Base-by-base conservation (phyloP, 2,329 filamentous ascomycete genomes). In the Curvularia verruculosa region DNA sequence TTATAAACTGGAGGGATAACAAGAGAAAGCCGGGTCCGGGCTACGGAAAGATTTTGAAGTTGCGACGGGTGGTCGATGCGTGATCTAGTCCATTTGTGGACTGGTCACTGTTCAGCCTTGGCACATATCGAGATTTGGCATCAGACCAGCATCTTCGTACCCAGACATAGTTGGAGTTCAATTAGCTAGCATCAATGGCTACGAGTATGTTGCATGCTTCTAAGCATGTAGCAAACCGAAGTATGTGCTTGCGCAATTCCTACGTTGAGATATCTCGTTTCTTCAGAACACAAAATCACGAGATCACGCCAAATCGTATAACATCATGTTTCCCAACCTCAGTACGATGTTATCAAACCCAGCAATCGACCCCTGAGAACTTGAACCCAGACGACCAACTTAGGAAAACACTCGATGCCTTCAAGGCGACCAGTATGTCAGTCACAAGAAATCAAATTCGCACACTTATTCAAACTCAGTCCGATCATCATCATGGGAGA, bases 1-100 rank as follows among this genome's bases (percentile, higher is more conserved):
- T 89, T 88, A 89, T 96, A 96, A 96, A 97, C 93, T 92, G 92
- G 93, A 97, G 96, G 92, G 93, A 92, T 94, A 85, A 87, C 89
- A 85, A 87, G 79, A 53, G 73, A 76, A 63, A 63, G 56, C 52
- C 55, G 61, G 63, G 59, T 57, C 41, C 57, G 55, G 58, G 58
- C 39, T 52, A 29, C 52, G 56, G 75, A 66, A 70, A 68, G 63
- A 67, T 75, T 73, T 68, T 84, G 59, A 65, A 64, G 58, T 54
- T 54, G 50, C 23, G 46, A 47, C 31, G 59, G 47, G 48, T 52
- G 56, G 50, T 28, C 52, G 40, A 58, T 61, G 69, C 68, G 66
- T 63, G 54, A 58, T 56, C 67, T 59, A 67, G 47, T 29, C 60
- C 59, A 56, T 23, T 54, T 60, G 45, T 21, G 23, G 19, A n/a